Evolutionary conservation across 2,329 filamentous ascomycete genomes (phyloP).

Genomic region (Colletotrichum musae): DNA sequence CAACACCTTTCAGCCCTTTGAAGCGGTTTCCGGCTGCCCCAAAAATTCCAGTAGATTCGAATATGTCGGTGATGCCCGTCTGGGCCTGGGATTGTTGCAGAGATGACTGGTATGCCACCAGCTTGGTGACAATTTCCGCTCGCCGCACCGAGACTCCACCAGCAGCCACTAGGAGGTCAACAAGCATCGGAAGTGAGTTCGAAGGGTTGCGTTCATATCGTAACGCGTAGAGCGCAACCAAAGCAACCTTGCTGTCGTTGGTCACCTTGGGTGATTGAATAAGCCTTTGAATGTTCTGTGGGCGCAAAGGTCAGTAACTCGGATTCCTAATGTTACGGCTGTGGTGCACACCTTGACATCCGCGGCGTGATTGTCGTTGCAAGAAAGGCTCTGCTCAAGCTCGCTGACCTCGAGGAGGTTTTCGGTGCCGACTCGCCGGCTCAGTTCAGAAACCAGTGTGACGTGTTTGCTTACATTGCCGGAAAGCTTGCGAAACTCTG

Average conservation of each 20-base stretch:
- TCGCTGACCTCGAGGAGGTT: slow-evolving; percentile 96
- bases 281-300: slow-evolving; percentile 84
- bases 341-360: slow-evolving; percentile 82
- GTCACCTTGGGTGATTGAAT: slow-evolving; percentile 86
- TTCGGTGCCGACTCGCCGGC: slow-evolving; percentile 87
- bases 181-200: slow-evolving; percentile 85
- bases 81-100: slow-evolving; percentile 83
- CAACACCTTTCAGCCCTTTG: slow-evolving; percentile 95
- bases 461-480: slow-evolving; percentile 99
- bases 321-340: neutral
- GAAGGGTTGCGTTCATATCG: slow-evolving; percentile 91
- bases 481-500: slow-evolving; percentile 95
- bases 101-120: slow-evolving; percentile 89
- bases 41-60: slow-evolving; percentile 93
- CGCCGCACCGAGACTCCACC: slow-evolving; percentile 84
- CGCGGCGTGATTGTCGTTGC: slow-evolving; percentile 92
- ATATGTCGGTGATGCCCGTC: slow-evolving; percentile 89
- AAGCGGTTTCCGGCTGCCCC: slow-evolving; percentile 89
- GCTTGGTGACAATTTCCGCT: slow-evolving; percentile 84
- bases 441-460: slow-evolving; percentile 93
- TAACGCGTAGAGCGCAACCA: slow-evolving; percentile 95
- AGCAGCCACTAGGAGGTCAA: slow-evolving; percentile 87
- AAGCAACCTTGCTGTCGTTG: slow-evolving; percentile 85
- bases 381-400: slow-evolving; percentile 95
- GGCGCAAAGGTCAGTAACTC: neutral